Base-by-base conservation (phyloP, 2,329 filamentous ascomycete species). In the Elsinoe arachidis region DNA sequence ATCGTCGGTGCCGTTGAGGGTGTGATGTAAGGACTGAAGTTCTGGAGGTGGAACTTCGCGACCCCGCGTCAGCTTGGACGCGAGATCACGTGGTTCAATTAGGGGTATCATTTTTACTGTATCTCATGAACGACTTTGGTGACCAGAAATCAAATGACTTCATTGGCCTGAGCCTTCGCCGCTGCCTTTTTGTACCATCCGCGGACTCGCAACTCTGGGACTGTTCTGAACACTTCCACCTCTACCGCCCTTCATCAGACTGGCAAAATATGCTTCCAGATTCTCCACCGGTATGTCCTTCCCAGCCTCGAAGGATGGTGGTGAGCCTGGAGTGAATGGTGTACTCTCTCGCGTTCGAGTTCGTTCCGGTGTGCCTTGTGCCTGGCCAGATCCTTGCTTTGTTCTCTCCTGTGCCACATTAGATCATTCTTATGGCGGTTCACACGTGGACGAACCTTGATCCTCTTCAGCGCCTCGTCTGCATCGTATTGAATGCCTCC, bases 401-500 rank as follows among this genome's bases (percentile, higher is more conserved):
- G 56, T 58, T 30, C 57, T 55, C 44, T 58, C 60, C 59, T 61
- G 17, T 3, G 34, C 11, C 21, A 11, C 15, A 15, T 17, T 17
- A 46, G 35, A n/a, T 41, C 12, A 2, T 1, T 15, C 37, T 14
- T 7, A 41, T 4, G 6, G 3, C 6, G 44, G 14, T n/a, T 15
- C 6, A 1, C 23, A 72, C 65, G 12, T 14, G 17, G 49, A 64
- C 74, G 67, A 73, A 92, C 89, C 82, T 90, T 91, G 60, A 95
- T 77, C 65, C 87, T 83, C 70, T 90, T 87, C 58, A 96, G 74
- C 87, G 95, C 93, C 66, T 96, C 90, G 67, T 96, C 91, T 7
- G 90, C 90, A 72, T 96, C 90, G 57, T 71, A 71, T 69, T 96
- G 90, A 61, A 99, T 96, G 55, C 93, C 93, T 41, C 93, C 93